Conservation (phyloP, 164 flowering plant species). For the Chloranthus sessilifolius region DNA sequence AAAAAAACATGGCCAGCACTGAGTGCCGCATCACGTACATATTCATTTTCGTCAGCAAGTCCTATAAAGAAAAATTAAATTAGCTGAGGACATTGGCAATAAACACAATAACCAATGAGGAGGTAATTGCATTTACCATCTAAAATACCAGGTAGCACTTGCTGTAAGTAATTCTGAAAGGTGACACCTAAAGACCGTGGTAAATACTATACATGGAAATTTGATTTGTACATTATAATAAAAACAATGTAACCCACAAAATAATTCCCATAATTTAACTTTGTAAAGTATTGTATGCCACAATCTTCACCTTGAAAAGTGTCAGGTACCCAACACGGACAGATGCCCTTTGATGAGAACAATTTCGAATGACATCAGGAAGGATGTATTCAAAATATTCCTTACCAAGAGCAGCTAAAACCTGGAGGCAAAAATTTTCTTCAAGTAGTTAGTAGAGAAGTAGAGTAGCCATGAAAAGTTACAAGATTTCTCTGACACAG, state of each 20-base stretch:
- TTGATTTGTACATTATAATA: background rate
- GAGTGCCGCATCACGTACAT: slow-evolving; percentile 98
- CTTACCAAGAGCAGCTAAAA: slow-evolving; percentile 90
- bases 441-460: too few species aligned
- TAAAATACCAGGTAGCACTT: slow-evolving; percentile 87
- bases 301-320: slow-evolving; percentile 70
- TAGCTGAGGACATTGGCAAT: slow-evolving; percentile 3
- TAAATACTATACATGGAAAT: slow-evolving; percentile 48
- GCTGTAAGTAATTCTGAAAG: slow-evolving; percentile 93
- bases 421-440: too few species aligned
- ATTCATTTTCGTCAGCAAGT: slow-evolving; percentile 99
- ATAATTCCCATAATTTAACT: too few species aligned
- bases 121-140: slow-evolving; percentile 51
- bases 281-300: background rate
- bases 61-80: slow-evolving; percentile 40
- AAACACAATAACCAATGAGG: background rate
- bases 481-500: too few species aligned
- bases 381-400: slow-evolving; percentile 77
- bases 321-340: slow-evolving; percentile 96
- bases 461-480: too few species aligned
- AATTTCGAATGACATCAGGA: slow-evolving; percentile 83
- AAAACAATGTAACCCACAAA: too few species aligned
- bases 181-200: slow-evolving; percentile 91
- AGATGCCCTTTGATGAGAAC: slow-evolving; percentile 89
- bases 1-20: slow-evolving; percentile 98